Evolutionary conservation across 2,329 filamentous ascomycete genomes (phyloP).

Genomic region (Neofusicoccum umdonicola): DNA sequence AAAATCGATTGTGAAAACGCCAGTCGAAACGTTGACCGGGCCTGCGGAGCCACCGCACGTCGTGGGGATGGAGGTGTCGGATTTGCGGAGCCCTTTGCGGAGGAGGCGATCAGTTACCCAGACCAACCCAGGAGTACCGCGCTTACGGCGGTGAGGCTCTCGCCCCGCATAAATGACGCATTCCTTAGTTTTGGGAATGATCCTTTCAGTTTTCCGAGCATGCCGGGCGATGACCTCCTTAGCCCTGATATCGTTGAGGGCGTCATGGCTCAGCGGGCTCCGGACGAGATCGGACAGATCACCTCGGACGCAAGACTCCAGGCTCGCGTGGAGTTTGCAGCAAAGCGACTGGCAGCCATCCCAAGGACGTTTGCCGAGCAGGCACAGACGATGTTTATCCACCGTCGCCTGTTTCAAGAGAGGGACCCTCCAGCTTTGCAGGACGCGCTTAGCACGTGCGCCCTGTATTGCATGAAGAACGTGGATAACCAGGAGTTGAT

Average conservation of each 20-base stretch:
- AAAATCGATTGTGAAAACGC: slow-evolving; percentile 19
- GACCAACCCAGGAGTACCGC: background rate
- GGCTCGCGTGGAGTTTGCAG: slow-evolving; percentile 16
- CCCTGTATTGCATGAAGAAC: slow-evolving; percentile 20
- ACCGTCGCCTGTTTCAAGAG: slow-evolving; percentile 19
- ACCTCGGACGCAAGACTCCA: background rate
- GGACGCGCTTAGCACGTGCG: slow-evolving; percentile 22
- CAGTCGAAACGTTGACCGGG: background rate
- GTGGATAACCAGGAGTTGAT: slow-evolving; percentile 19
- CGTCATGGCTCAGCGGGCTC: background rate
- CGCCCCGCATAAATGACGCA: slow-evolving; percentile 2
- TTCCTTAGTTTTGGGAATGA: slow-evolving; percentile 20
- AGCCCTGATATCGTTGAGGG: background rate
- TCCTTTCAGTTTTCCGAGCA: slow-evolving; percentile 20
- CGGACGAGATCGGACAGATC: background rate
- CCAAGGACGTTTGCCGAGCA: slow-evolving; percentile 21
- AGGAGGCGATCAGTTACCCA: background rate
- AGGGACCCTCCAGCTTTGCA: slow-evolving; percentile 19
- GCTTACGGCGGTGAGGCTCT: background rate
- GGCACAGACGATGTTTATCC: slow-evolving; percentile 22
- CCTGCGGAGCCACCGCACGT: background rate
- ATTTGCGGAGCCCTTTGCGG: background rate
- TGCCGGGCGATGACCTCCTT: background rate
- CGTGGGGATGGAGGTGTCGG: background rate
- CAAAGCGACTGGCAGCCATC: slow-evolving; percentile 1